Percentiles rank a stretch among this genome's conserved stretches.
These are phyloP conservation scores for Yamadazyma insecticola DNA, from an alignment of 805 yeast species.

Conservation along the genomic window DNA sequence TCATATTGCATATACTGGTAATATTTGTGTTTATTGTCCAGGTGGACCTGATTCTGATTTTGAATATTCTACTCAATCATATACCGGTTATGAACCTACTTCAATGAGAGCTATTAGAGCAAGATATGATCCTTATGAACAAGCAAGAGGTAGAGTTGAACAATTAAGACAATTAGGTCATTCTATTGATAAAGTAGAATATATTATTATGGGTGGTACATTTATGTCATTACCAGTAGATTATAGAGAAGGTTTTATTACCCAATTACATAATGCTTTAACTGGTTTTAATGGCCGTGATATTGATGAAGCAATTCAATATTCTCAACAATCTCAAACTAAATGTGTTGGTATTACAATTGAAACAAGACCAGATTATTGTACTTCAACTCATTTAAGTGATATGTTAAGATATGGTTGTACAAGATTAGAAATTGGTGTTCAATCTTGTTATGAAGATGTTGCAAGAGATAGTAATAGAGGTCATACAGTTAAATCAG, in stretches of 20 bases:
- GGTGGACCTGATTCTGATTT: conserved; percentile 99
- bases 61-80: conserved; percentile 96
- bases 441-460: conserved; percentile 94
- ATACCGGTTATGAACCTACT: conserved; percentile 98
- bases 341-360: conserved; percentile 98
- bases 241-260: conserved; percentile 84
- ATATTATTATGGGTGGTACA: conserved; percentile 98
- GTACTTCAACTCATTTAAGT: conserved; percentile 90
- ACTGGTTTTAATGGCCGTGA: conserved; percentile 87
- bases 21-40: conserved; percentile 97
- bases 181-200: conserved; percentile 94
- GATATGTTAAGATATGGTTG: conserved; percentile 97
- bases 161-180: conserved; percentile 94
- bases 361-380: conserved; percentile 97
- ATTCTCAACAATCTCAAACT: conserved; percentile 90
- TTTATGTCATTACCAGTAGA: conserved; percentile 92
- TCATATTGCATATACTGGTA: conserved; percentile 97
- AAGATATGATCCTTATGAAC: conserved; percentile 96
- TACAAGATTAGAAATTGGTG: conserved; percentile 94
- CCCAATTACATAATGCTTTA: conserved; percentile 88
- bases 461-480: conserved; percentile 98
- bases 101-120: conserved; percentile 99
- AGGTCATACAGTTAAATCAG: conserved; percentile 96
- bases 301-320: conserved; percentile 84
- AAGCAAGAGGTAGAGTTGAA: conserved; percentile 95